phyloP scores from a whole-genome alignment of 176 grass and related monocot species.

The Oryza australiensis region DNA sequence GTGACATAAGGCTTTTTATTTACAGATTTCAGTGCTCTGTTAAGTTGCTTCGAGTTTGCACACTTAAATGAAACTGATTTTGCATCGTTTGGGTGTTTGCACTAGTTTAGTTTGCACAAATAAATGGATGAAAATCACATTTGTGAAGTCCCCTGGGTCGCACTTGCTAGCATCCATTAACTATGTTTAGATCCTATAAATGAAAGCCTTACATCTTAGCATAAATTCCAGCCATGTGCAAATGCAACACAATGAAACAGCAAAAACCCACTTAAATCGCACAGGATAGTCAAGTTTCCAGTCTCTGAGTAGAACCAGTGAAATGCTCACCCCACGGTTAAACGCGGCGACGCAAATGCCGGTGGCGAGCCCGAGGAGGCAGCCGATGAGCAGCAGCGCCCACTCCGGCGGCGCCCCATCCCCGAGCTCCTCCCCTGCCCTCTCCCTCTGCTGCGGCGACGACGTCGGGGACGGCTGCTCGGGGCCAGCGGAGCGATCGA shows the following conservation, averaged over 20 bases:
- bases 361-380: conserved; percentile 90
- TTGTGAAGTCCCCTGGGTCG: neutral
- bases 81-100: neutral
- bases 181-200: neutral
- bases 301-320: neutral
- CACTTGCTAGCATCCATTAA: conserved; percentile 9
- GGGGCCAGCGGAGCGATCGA: conserved; percentile 17
- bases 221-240: neutral
- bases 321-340: conserved; percentile 76
- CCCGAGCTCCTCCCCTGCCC: conserved; percentile 56
- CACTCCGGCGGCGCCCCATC: conserved; percentile 91
- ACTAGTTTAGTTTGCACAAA: neutral
- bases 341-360: conserved; percentile 95
- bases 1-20: neutral
- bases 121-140: neutral
- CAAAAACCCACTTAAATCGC: neutral
- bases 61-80: conserved; percentile 8
- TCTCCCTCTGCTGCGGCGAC: conserved; percentile 39
- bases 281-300: neutral
- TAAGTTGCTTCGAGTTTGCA: neutral
- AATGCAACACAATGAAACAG: neutral
- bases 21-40: neutral
- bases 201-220: neutral
- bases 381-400: conserved; percentile 94
- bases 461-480: conserved; percentile 25